Percentiles rank a stretch among this genome's conserved stretches.
These are phyloP conservation scores for Candida alai DNA, from an alignment of 805 yeast genomes.

Conservation along the genomic window DNA sequence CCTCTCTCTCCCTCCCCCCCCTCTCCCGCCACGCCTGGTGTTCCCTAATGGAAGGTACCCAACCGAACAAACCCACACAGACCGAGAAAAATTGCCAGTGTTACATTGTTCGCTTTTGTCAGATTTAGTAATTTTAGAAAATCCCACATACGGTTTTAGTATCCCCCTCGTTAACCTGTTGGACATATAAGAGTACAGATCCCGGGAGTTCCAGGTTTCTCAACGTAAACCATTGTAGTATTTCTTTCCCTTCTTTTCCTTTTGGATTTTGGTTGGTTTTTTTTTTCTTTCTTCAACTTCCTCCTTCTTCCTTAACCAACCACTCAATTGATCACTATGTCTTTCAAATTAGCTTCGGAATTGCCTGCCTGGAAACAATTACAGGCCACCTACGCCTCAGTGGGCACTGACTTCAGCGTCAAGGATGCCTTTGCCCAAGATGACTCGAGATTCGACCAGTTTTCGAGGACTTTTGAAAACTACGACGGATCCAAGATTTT, in stretches of 20 bases:
- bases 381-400: constrained; percentile 62
- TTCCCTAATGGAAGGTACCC: too few relatives aligned
- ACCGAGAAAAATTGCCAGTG: too few relatives aligned
- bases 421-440: constrained; percentile 76
- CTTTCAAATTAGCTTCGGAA: constrained; percentile 60
- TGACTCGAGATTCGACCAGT: constrained; percentile 69
- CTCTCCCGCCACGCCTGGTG: too few relatives aligned
- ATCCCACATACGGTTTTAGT: neutral
- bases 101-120: neutral
- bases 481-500: constrained; percentile 84
- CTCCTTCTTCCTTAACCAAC: neutral
- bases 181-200: too few relatives aligned
- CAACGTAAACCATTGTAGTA: too few relatives aligned
- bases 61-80: too few relatives aligned
- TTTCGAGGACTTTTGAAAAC: constrained; percentile 74
- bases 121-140: neutral
- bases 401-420: constrained; percentile 71
- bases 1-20: too few relatives aligned
- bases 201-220: neutral
- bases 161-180: neutral
- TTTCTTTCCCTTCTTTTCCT: too few relatives aligned
- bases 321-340: constrained; percentile 3
- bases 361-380: constrained; percentile 83
- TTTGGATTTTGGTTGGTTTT: too few relatives aligned
- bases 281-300: neutral